Base-by-base conservation (phyloP, 345 rosid genomes). In the Populus ilicifolia region DNA sequence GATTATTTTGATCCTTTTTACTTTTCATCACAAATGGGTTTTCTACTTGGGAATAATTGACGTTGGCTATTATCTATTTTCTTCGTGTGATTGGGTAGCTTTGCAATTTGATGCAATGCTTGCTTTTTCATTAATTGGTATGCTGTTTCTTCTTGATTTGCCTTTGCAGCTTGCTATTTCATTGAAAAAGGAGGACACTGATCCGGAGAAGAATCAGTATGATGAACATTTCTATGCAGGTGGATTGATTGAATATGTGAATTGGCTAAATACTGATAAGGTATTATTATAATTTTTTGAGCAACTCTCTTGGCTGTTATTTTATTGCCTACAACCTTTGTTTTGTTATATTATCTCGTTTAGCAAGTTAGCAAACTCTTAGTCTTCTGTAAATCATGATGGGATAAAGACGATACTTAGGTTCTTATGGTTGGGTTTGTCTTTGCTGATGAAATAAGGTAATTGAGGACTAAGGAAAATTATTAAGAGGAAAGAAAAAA, bases 211-310 rank as follows among this genome's bases (percentile, higher is more conserved):
- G 87, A 79, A 39, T 78, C 88, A 88, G 69, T 85, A 71, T 81
- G 85, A 85, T 81, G 93, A 94, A 85, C 91, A 89, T 81, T 88
- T 54, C 80, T 96, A 80, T 77, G 94, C 93, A 13, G 99, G 99
- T 21, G 99, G 99, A 36, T 79, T 96, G 85, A 83, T 85, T 70
- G 99, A 96, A 85, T 96, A 94, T 77, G 99, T 94, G 76, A 86
- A 90, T 27, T 96, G 98, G 98, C 88, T 94, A 52, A 96, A 96
- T 77, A 75, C 81, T 69, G 98, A 94, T 73, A 96, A 96, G 97
- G 98, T 92, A 84, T 70, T 82, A 23, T 76, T 35, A 9, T 2
- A 10, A 10, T 8, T 74, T 27, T 33, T 61, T 61, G 39, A 36
- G 16, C 5, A 25, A 43, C 41, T 48, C 17, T 23, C 35, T 62